Conservation (phyloP, 1,284 basidiomycete species). For the Leccinum subfulvum region DNA sequence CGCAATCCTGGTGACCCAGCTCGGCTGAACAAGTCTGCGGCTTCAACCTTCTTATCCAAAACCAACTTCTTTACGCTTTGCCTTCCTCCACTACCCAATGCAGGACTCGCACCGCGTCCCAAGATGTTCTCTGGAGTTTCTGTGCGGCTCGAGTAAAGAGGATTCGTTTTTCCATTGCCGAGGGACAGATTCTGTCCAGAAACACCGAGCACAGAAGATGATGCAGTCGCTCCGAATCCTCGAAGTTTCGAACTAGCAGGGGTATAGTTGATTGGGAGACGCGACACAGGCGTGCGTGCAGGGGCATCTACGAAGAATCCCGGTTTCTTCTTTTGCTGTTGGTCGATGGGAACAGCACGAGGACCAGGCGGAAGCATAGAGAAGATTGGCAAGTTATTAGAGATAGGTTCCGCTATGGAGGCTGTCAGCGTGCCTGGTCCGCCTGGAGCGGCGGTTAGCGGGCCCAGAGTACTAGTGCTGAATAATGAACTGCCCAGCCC, state of each 20-base stretch:
- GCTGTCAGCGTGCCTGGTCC: constrained; percentile 67
- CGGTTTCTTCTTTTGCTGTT: constrained; percentile 67
- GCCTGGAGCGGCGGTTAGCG: constrained; percentile 39
- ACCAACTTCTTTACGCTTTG: constrained; percentile 95
- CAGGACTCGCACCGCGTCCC: constrained; percentile 65
- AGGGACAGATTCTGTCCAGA: constrained; percentile 42
- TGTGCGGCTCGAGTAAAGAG: constrained; percentile 49
- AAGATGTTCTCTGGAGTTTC: constrained; percentile 55
- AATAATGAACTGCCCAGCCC: constrained; percentile 48
- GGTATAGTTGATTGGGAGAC: constrained; percentile 58
- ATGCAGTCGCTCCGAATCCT: constrained; percentile 58
- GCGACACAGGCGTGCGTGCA: constrained; percentile 61
- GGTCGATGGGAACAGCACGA: constrained; percentile 57
- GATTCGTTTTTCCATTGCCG: constrained; percentile 50
- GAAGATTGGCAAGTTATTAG: constrained; percentile 76
- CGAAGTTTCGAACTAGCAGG: constrained; percentile 67
- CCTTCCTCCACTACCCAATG: constrained; percentile 65
- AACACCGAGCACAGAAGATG: constrained; percentile 32
- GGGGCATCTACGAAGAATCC: constrained; percentile 71
- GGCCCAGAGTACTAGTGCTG: constrained; percentile 43
- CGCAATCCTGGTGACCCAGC: constrained; percentile 45
- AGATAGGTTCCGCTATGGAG: constrained; percentile 90
- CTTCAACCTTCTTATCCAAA: constrained; percentile 77
- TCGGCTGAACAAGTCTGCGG: constrained; percentile 65
- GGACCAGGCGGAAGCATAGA: constrained; percentile 71